A percentile compares a stretch with the other conserved stretches of the same genome.
Evolutionary conservation across 306 rosid genomes (phyloP).

Genomic region (Luffa acutangula): DNA sequence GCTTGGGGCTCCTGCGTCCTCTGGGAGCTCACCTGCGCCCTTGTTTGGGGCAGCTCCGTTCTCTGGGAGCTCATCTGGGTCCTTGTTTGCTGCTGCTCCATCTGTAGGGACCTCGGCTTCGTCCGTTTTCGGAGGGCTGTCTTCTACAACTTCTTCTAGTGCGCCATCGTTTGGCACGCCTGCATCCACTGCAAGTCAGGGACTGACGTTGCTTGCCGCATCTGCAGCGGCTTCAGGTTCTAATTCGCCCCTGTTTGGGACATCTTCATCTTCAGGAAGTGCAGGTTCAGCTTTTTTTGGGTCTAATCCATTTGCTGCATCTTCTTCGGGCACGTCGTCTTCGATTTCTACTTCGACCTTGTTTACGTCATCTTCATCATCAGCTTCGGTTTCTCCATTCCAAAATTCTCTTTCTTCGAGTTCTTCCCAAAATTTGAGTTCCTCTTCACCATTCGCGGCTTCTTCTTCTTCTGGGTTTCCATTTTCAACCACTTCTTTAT

Average conservation of each 20-base stretch:
- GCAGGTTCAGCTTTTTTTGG: conserved; percentile 11
- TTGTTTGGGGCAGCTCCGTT: background rate
- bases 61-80: background rate
- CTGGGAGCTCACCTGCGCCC: background rate
- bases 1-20: background rate
- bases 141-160: background rate
- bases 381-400: conserved; percentile 27
- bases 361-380: conserved; percentile 14
- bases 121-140: background rate
- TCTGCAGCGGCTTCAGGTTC: conserved; percentile 9
- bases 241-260: conserved; percentile 9
- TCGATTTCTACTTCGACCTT: conserved; percentile 10
- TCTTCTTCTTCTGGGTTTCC: conserved; percentile 27
- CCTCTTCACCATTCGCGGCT: conserved; percentile 24
- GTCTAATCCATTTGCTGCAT: conserved; percentile 1
- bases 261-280: background rate
- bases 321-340: conserved; percentile 16
- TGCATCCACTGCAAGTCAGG: background rate
- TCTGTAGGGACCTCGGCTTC: background rate
- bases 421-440: conserved; percentile 19
- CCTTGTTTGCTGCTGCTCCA: conserved; percentile 12
- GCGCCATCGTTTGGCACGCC: conserved; percentile 5
- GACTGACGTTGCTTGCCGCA: background rate
- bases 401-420: conserved; percentile 20
- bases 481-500: conserved; percentile 20